Conservation (phyloP, 2,329 filamentous ascomycete species). For the Coleophoma cylindrospora region DNA sequence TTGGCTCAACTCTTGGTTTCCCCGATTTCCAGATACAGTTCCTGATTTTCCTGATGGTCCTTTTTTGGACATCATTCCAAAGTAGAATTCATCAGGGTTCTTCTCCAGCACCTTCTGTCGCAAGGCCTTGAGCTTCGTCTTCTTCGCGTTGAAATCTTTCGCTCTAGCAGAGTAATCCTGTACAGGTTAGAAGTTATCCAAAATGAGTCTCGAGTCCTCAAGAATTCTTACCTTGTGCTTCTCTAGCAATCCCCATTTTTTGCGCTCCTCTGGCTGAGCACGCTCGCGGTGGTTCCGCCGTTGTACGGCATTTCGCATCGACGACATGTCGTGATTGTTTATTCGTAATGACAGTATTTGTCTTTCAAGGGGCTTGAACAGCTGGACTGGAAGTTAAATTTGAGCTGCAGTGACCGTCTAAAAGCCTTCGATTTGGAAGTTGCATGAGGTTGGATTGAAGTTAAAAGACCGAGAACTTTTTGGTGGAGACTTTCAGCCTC, state of each 20-base stretch:
- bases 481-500: conserved; percentile 4
- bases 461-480: neutral
- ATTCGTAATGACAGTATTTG: too few relatives aligned
- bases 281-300: conserved; percentile 87
- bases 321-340: conserved; percentile 39
- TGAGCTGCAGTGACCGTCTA: too few relatives aligned
- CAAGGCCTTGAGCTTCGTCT: conserved; percentile 53
- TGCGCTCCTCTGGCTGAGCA: conserved; percentile 76
- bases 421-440: neutral
- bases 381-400: too few relatives aligned
- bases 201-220: neutral
- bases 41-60: conserved; percentile 50
- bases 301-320: conserved; percentile 62
- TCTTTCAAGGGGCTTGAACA: too few relatives aligned
- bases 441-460: neutral
- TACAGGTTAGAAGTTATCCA: neutral
- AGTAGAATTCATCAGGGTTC: conserved; percentile 72
- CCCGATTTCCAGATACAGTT: conserved; percentile 51
- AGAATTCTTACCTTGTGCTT: conserved; percentile 71
- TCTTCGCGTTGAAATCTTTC: conserved; percentile 62
- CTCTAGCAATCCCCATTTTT: conserved; percentile 86
- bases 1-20: conserved; percentile 48
- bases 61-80: conserved; percentile 60
- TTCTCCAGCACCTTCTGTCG: conserved; percentile 57
- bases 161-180: conserved; percentile 62